These are phyloP conservation scores for Phaeosphaeria sp. DNA, from an alignment of 2,329 filamentous ascomycete genomes.

Conservation along the genomic window DNA sequence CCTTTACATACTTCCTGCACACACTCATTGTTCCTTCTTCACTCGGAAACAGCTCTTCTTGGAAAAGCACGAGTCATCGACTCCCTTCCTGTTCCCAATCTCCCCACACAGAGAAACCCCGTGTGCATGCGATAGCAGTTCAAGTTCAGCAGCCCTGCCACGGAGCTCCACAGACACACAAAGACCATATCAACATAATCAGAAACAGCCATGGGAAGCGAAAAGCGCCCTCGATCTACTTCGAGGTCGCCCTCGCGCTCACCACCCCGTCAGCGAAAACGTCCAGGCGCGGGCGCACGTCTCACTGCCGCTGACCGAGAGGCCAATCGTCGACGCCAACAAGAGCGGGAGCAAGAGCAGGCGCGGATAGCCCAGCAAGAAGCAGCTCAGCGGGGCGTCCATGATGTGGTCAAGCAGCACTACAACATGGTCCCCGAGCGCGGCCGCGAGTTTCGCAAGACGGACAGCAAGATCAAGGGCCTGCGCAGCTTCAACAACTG, in stretches of 20 bases:
- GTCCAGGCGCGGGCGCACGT: conserved; percentile 60
- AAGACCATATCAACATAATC: too few relatives aligned
- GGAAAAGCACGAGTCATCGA: too few relatives aligned
- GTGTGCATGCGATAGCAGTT: too few relatives aligned
- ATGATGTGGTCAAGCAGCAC: conserved; percentile 89
- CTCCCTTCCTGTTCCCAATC: too few relatives aligned
- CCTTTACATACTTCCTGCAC: not conserved
- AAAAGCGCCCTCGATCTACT: conserved; percentile 41
- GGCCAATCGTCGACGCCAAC: conserved; percentile 64
- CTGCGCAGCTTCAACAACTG: conserved; percentile 97
- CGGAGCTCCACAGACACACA: too few relatives aligned
- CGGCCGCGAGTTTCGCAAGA: conserved; percentile 92
- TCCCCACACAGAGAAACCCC: not conserved
- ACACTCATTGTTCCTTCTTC: not conserved
- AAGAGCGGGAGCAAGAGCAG: conserved; percentile 52
- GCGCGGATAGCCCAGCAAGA: conserved; percentile 55
- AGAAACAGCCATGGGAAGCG: conserved; percentile 30
- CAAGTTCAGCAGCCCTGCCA: too few relatives aligned
- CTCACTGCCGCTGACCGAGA: conserved; percentile 73
- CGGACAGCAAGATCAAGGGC: conserved; percentile 93
- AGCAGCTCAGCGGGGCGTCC: conserved; percentile 64
- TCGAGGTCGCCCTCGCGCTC: conserved; percentile 48
- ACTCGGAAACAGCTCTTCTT: not conserved
- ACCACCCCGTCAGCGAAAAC: conserved; percentile 70
- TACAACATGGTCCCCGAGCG: conserved; percentile 96